Base-by-base conservation (phyloP, 768 basidiomycete species). In the Pholiota molesta region DNA sequence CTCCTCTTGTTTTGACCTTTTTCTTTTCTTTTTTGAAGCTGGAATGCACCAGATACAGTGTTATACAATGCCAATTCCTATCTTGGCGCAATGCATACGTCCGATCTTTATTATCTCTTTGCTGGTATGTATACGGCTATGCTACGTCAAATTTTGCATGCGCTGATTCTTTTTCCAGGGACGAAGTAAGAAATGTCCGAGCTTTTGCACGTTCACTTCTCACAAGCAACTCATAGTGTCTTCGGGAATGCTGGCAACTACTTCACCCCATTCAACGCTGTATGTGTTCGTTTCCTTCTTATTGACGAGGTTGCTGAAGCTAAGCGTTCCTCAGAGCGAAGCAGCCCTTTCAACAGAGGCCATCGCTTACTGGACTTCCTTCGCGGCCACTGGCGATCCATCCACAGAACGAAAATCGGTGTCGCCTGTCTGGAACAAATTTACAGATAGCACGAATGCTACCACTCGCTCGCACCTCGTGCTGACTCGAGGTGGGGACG, bases 351-450 rank as follows among this genome's bases (percentile, higher is more conserved):
- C 79, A 11, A 62, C 67, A 44, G 78, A 80, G 63, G 78, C 77
- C 11, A 79, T 82, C 31, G 72, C 71, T 4, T 80, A 76, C 61
- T 82, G 80, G 80, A 79, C 79, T n/a, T 79, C 79, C 1, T 80
- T 81, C 62, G 72, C 68, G 2, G 68, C 71, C 5, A 69, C 59
- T 31, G 75, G 76, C 28, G 49, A 73, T 54, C 76, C 75, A 1
- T 72, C 71, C 17, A 49, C 64, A 0, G 52, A 49, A 16, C 71
- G 68, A 47, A 52, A 68, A 40, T n/a, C 66, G 3, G 55, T 59
- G 4, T 73, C 74, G 9, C 70, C 73, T 3, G 29, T 52, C 14
- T 77, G 76, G 76, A 60, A 62, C 13, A 52, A 52, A 1, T 76
- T 75, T 59, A 52, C 59, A 8, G 59, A 59, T 19, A 39, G 49